Evolutionary conservation across 805 yeast genomes (phyloP), one percentile per base, ranked within the genome.

Genomic region (Hanseniaspora valbyensis): DNA sequence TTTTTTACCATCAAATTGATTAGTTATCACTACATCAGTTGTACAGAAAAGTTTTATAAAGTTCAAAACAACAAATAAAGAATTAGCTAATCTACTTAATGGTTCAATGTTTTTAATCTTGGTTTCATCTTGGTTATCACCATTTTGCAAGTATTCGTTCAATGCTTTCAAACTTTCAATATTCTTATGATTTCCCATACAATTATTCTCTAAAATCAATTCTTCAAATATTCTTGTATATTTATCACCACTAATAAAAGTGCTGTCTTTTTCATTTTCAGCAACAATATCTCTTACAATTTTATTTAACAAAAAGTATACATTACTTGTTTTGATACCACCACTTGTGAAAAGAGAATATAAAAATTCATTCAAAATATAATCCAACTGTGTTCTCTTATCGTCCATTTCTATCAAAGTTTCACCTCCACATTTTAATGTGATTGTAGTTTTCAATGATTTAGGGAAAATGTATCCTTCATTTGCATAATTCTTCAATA

Each of bases 341-440:
- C 50, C 50, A 14, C 37, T 41, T 9, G 42, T 16, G 18, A 46
- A 46, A 18, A 46, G 22, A 16, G 50, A 46, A n/a, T 38, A 46
- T 16, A 62, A 39, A 7, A 54, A 51, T 38, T 60, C 54, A 46
- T 64, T 63, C 28, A 63, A 54, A n/a, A 59, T 24, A 45, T 60
- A 55, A 42, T 63, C 66, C 29, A 63, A 46, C 12, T 49, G 44
- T 13, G 49, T 52, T 37, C 61, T 55, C 50, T 65, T 60, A n/a
- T 57, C 60, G 36, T 61, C 61, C 32, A 63, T 58, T 52, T 61
- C 67, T 24, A 58, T 25, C 43, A 61, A 59, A 44, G 55, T 62
- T 14, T 53, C 44, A n/a, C 64, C 67, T 12, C 66, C 66, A 12
- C 63, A 58, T 26, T 58, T 56, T 8, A 62, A 42, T 8, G 67